Evolutionary conservation across 2,329 filamentous ascomycete genomes (phyloP).

Genomic region (Fusarium sp.): DNA sequence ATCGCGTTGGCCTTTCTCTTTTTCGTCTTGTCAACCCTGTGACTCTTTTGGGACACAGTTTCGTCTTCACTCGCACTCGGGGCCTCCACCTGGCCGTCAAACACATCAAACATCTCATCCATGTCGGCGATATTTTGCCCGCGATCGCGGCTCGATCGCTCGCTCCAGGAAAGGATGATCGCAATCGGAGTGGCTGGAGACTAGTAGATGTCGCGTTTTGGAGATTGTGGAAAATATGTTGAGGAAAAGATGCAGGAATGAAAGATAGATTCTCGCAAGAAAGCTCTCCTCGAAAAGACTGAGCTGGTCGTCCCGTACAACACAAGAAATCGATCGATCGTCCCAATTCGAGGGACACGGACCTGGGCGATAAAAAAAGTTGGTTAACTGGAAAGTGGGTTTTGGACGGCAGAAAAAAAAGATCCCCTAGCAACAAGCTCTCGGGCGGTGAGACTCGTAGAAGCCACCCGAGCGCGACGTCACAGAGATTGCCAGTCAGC

Average conservation of each 20-base stretch:
- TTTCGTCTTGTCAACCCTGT: conserved; percentile 72
- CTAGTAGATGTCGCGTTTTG: background rate
- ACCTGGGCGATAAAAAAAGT: conserved; percentile 40
- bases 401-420: conserved; percentile 43
- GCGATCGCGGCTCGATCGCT: conserved; percentile 23
- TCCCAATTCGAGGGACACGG: conserved; percentile 36
- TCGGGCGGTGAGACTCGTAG: conserved; percentile 6
- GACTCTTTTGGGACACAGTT: conserved; percentile 57
- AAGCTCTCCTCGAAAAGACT: conserved; percentile 7
- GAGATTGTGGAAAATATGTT: background rate
- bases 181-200: conserved; percentile 20
- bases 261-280: background rate
- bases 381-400: conserved; percentile 40
- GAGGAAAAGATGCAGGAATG: no score
- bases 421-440: conserved; percentile 18
- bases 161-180: conserved; percentile 23
- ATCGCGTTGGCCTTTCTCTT: conserved; percentile 85
- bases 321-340: conserved; percentile 35
- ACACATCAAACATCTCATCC: conserved; percentile 86
- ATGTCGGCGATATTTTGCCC: conserved; percentile 53
- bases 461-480: conserved; percentile 30
- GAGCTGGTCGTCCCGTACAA: conserved; percentile 26
- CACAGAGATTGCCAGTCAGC: conserved; percentile 32
- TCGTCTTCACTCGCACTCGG: conserved; percentile 56
- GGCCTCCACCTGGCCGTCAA: conserved; percentile 68